Evolutionary conservation across 371 early-diverging fungal genomes (phyloP).

Genomic region (Cokeromyces recurvatus): DNA sequence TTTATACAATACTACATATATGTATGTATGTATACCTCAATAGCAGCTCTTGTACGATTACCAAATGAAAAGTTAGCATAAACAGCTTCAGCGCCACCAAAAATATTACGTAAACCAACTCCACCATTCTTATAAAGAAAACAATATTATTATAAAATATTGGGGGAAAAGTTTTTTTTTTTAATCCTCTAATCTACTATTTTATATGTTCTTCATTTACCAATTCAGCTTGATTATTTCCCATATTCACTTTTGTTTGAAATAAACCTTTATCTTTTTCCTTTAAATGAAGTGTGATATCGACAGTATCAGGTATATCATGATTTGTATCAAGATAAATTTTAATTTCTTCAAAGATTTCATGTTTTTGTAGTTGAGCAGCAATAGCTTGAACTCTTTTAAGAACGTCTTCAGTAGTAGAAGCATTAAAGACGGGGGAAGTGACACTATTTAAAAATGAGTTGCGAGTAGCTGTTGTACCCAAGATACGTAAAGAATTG

Average conservation of each 20-base stretch:
- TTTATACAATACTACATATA: no score
- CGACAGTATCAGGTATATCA: constrained; percentile 45
- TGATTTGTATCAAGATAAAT: constrained; percentile 61
- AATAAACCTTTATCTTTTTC: constrained; percentile 34
- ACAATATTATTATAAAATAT: no score
- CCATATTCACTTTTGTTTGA: constrained; percentile 26
- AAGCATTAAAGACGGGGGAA: constrained; percentile 37
- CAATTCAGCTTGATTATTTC: constrained; percentile 38
- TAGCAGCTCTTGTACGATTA: constrained; percentile 63
- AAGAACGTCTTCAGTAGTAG: constrained; percentile 59
- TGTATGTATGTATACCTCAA: constrained; percentile 47
- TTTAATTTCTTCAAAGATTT: constrained; percentile 69
- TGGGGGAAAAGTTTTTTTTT: no score
- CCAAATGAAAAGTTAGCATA: constrained; percentile 63
- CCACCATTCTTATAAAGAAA: constrained; percentile 43
- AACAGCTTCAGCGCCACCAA: constrained; percentile 81
- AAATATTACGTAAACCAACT: constrained; percentile 63
- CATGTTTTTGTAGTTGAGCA: constrained; percentile 62
- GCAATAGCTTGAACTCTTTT: constrained; percentile 55
- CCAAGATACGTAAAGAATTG: constrained; percentile 33
- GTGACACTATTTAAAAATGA: constrained; percentile 40
- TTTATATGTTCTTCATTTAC: constrained; percentile 17
- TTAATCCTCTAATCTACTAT: neutral
- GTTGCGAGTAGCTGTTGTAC: constrained; percentile 30
- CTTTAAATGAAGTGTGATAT: constrained; percentile 56